Evolutionary conservation across 2,329 filamentous ascomycete species (phyloP).

Genomic region (Fusarium sublunatum): DNA sequence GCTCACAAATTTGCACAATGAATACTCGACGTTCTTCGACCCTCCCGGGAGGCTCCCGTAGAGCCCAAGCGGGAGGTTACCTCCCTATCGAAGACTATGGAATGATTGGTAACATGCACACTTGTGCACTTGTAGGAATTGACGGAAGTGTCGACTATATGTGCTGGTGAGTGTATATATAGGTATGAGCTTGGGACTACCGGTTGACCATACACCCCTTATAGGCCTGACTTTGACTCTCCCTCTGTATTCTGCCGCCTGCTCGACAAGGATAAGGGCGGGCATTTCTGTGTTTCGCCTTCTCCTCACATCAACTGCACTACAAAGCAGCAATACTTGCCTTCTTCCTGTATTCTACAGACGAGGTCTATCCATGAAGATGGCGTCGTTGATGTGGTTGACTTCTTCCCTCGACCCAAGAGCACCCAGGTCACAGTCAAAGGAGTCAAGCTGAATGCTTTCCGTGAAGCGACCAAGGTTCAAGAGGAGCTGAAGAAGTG

Average conservation of each 20-base stretch:
- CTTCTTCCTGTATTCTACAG: slow-evolving; percentile 79
- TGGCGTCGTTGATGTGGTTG: slow-evolving; percentile 77
- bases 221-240: slow-evolving; percentile 81
- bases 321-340: slow-evolving; percentile 82
- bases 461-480: slow-evolving; percentile 64
- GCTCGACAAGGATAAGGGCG: slow-evolving; percentile 79
- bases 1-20: slow-evolving; percentile 43
- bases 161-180: slow-evolving; percentile 69
- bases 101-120: slow-evolving; percentile 84
- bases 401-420: slow-evolving; percentile 80
- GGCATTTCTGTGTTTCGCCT: slow-evolving; percentile 76
- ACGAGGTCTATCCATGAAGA: slow-evolving; percentile 82
- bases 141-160: slow-evolving; percentile 81
- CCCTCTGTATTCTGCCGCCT: slow-evolving; percentile 80
- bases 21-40: slow-evolving; percentile 49
- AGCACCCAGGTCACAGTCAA: slow-evolving; percentile 64
- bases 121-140: slow-evolving; percentile 79
- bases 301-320: slow-evolving; percentile 65
- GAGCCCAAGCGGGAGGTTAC: slow-evolving; percentile 59
- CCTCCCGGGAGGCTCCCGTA: slow-evolving; percentile 49
- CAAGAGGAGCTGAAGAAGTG: slow-evolving; percentile 75
- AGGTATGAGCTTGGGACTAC: neutral
- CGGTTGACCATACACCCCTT: neutral
- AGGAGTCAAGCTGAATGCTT: slow-evolving; percentile 61
- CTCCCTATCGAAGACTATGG: slow-evolving; percentile 80